Evolutionary conservation across 108 stramenopile genomes (phyloP), one percentile per base, ranked within the genome.

Genomic region (Asterionellopsis glacialis): DNA sequence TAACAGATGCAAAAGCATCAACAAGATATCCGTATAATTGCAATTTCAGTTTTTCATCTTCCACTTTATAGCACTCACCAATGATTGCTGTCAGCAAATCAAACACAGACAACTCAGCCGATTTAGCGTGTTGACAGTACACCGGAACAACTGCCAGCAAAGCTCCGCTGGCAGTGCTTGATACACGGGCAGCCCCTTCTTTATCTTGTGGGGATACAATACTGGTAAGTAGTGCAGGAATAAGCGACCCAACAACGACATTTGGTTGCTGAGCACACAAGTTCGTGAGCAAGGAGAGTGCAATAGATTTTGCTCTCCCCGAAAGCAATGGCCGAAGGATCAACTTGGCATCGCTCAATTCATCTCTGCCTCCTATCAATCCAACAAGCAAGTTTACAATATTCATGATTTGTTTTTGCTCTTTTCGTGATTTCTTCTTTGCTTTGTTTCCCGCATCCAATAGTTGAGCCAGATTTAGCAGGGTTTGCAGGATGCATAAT

Each of bases 241-340:
- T 67, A 4, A 90, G 59, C 44, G 76, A 77, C 16, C 57, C 52
- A 11, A 74, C 75, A 40, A 90, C 81, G 40, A 65, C 50, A 10
- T 67, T 68, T 15, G 88, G 88, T 15, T 74, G 73, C 18, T 69
- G 45, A n/a, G 78, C 64, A 51, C 80, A 84, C 38, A 86, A 60
- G 40, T 53, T 45, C 22, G 79, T 80, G 41, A 90, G 55, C 27
- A 86, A 43, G 42, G 81, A 69, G 49, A 86, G 48, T 11, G 67
- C 60, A 23, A 58, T 47, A 41, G 64, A 64, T 25, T 67, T 70
- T 15, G 45, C 59, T 55, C 64, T 59, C 16, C 44, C 45, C 41
- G 72, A 61, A 22, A 21, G 22, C 19, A 52, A 42, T 9, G 33
- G 45, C 11, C 15, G 52, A 3, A 43, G 11, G 14, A 42, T 11